Conservation (phyloP, 2,329 filamentous ascomycete species). For the Emergomyces africanus region DNA sequence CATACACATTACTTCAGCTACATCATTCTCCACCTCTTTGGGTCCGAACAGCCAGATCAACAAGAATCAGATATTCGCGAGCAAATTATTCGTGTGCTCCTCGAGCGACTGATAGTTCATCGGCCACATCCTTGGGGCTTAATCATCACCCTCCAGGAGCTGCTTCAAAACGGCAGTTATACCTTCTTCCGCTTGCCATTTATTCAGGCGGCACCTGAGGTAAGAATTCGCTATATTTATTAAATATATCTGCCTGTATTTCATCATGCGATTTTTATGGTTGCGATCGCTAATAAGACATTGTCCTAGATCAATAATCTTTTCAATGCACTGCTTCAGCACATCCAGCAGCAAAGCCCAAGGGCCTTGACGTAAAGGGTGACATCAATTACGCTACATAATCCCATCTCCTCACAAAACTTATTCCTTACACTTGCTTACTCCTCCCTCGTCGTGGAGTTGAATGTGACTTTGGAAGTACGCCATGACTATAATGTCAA, state of each 20-base stretch:
- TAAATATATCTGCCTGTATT: background rate
- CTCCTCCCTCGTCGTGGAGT: background rate
- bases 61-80: conserved; percentile 76
- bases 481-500: conserved; percentile 1
- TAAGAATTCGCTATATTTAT: conserved; percentile 31
- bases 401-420: background rate
- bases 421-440: background rate
- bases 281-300: conserved; percentile 1
- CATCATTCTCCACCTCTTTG: conserved; percentile 72
- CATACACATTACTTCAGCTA: conserved; percentile 91
- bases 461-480: background rate
- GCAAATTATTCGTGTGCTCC: conserved; percentile 75
- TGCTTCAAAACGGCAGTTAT: conserved; percentile 83
- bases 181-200: conserved; percentile 88
- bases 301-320: conserved; percentile 29
- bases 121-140: conserved; percentile 95
- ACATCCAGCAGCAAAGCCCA: conserved; percentile 38
- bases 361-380: conserved; percentile 12
- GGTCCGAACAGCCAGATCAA: conserved; percentile 50
- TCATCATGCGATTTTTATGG: background rate
- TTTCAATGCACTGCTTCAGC: conserved; percentile 33
- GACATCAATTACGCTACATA: background rate
- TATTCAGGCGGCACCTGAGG: conserved; percentile 80
- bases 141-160: conserved; percentile 73
- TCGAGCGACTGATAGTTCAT: conserved; percentile 77